Conservation (phyloP, 208 protist species). For the Borovskyia barvae region DNA sequence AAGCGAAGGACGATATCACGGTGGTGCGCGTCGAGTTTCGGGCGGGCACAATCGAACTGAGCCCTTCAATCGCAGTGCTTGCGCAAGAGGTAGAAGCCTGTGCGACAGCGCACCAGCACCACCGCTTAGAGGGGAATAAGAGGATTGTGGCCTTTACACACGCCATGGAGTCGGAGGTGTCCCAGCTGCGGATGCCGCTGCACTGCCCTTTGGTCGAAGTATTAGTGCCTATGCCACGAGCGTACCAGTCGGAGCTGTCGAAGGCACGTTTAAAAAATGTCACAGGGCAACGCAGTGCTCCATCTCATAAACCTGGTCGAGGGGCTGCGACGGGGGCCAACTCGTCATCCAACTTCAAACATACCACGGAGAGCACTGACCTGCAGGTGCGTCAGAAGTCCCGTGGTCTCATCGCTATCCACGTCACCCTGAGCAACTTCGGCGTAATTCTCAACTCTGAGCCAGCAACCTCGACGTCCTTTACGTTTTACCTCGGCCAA, state of each 20-base stretch:
- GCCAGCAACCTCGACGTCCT: constrained; percentile 53
- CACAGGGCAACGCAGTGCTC: constrained; percentile 18
- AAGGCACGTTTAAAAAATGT: constrained; percentile 22
- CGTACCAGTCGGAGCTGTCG: constrained; percentile 37
- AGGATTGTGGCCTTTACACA: constrained; percentile 33
- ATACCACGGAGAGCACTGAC: not conserved
- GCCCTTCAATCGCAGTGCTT: constrained; percentile 62
- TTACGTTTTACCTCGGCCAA: constrained; percentile 69
- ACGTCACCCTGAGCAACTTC: constrained; percentile 61
- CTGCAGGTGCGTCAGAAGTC: constrained; percentile 1
- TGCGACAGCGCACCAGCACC: constrained; percentile 23
- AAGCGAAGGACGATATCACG: constrained; percentile 27
- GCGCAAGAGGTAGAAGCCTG: constrained; percentile 72
- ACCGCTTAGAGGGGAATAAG: constrained; percentile 18
- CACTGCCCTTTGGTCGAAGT: constrained; percentile 56
- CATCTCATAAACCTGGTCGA: not conserved
- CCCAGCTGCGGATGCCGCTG: constrained; percentile 23
- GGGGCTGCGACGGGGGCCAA: not conserved
- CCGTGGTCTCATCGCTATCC: constrained; percentile 36
- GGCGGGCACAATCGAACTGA: constrained; percentile 64
- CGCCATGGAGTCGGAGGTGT: constrained; percentile 37
- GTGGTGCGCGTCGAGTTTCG: constrained; percentile 63
- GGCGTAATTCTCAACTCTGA: constrained; percentile 69
- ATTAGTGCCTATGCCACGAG: constrained; percentile 69
- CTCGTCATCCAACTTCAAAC: not conserved